Evolutionary conservation across 768 basidiomycete species (phyloP), one percentile per base, ranked within the genome.

Genomic region (Naganishia kalamii): DNA sequence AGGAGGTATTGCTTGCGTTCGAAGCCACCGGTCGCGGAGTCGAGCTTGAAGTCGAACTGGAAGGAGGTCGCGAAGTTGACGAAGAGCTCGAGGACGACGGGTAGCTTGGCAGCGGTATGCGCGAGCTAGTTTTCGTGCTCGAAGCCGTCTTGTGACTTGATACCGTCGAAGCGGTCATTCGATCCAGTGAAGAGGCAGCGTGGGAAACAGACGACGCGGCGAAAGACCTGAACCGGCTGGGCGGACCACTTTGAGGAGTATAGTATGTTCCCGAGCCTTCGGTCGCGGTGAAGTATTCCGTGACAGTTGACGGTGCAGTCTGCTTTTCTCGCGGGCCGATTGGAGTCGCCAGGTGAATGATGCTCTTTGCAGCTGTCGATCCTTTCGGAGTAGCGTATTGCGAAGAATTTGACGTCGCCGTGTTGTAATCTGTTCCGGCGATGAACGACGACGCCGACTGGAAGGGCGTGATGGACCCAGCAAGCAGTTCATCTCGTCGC

Each of bases 201-300:
- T 63, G 62, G 13, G 33, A 52, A 3, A 30, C 62, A 3, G 62
- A 63, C 29, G 62, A 63, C 10, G 46, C 35, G 44, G 49, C 6
- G 35, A 35, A 29, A 33, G 48, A 50, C n/a, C n/a, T 10, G 29
- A n/a, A 37, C 25, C 33, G 33, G 23, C 15, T 30, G 27, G 43
- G 59, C 23, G 19, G 19, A 4, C 48, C 37, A 17, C 48, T 35
- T 21, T 51, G 25, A 2, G 62, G 21, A 0, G 50, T 44, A 29
- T 63, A 65, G 35, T 51, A 65, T 2, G 10, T 19, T 13, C 30
- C 21, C 15, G 63, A 54, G 19, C 63, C 51, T 30, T 54, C 27
- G 6, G 41, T 65, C 19, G 63, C 63, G 7, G 63, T 65, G 41
- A 65, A 54, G 43, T 57, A 65, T 15, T 44, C 41, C 17, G 63